Evolutionary conservation across 208 protist species (phyloP).

Genomic region (Leptomonas pyrrhocoris): DNA sequence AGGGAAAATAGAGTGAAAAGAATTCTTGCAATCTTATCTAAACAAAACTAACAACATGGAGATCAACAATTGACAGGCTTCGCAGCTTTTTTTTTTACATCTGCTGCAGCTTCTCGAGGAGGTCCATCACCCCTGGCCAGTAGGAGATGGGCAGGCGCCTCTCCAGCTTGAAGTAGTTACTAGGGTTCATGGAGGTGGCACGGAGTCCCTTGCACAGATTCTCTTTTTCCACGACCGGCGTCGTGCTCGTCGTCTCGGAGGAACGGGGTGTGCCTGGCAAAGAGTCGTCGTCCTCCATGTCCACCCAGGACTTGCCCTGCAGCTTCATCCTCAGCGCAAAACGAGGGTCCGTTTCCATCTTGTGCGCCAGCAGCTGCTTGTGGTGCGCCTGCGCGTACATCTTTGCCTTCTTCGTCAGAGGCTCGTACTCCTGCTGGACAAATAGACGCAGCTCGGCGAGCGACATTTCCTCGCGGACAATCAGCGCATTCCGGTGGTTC

Average conservation of each 20-base stretch:
- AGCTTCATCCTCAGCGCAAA: constrained; percentile 36
- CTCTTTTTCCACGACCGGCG: constrained; percentile 70
- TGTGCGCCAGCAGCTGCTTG: constrained; percentile 49
- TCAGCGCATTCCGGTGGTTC: constrained; percentile 55
- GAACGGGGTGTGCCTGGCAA: constrained; percentile 26
- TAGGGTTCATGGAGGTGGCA: constrained; percentile 29
- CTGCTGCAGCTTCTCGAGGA: constrained; percentile 46
- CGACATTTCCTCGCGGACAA: constrained; percentile 76
- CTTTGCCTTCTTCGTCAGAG: constrained; percentile 73
- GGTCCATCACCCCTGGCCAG: constrained; percentile 67
- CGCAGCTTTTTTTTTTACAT: constrained; percentile 7
- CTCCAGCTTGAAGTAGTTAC: constrained; percentile 69
- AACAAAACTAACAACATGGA: background rate
- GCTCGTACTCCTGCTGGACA: constrained; percentile 71
- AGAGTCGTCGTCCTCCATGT: constrained; percentile 48
- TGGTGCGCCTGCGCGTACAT: constrained; percentile 65
- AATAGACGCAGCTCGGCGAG: constrained; percentile 59
- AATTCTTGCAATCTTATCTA: no score
- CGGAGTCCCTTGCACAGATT: constrained; percentile 65
- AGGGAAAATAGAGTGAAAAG: constrained; percentile 24
- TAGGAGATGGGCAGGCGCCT: constrained; percentile 72
- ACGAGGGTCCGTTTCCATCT: constrained; percentile 37
- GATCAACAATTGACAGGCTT: no score
- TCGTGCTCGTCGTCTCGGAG: constrained; percentile 36
- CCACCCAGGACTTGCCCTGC: constrained; percentile 49